These are phyloP conservation scores for Cydonia oblonga DNA, from an alignment of 331 rosid species.

Conservation along the genomic window DNA sequence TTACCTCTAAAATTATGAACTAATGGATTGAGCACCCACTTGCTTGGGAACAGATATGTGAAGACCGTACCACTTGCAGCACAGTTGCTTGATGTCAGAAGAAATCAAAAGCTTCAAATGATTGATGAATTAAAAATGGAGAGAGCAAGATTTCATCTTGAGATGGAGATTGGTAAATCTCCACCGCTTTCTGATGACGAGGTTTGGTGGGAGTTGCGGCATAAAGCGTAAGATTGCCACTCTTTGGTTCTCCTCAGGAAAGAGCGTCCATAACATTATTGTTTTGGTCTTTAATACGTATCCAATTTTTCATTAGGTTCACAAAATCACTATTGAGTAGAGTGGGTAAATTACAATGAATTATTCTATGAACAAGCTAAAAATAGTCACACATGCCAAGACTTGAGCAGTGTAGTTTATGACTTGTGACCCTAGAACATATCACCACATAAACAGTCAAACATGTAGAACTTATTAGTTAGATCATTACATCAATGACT, in stretches of 20 bases:
- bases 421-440: not conserved
- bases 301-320: not conserved
- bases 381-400: not conserved
- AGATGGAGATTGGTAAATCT: slow-evolving; percentile 86
- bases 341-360: not conserved
- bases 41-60: slow-evolving; percentile 58
- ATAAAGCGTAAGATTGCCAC: slow-evolving; percentile 56
- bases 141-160: slow-evolving; percentile 62
- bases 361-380: not conserved
- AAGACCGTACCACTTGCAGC: slow-evolving; percentile 94
- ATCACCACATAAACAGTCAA: not conserved
- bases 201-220: slow-evolving; percentile 72
- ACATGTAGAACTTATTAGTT: not conserved
- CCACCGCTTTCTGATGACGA: slow-evolving; percentile 85
- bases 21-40: slow-evolving; percentile 3
- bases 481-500: not conserved
- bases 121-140: slow-evolving; percentile 54
- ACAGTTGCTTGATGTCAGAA: slow-evolving; percentile 81
- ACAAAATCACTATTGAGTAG: not conserved
- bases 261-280: not conserved
- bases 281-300: no score
- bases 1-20: slow-evolving; percentile 1
- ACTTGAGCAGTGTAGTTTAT: not conserved
- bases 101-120: slow-evolving; percentile 77
- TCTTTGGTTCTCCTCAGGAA: not conserved